These are phyloP conservation scores for Talaromyces amestolkiae DNA, from an alignment of 2,329 filamentous ascomycete species.

Conservation along the genomic window DNA sequence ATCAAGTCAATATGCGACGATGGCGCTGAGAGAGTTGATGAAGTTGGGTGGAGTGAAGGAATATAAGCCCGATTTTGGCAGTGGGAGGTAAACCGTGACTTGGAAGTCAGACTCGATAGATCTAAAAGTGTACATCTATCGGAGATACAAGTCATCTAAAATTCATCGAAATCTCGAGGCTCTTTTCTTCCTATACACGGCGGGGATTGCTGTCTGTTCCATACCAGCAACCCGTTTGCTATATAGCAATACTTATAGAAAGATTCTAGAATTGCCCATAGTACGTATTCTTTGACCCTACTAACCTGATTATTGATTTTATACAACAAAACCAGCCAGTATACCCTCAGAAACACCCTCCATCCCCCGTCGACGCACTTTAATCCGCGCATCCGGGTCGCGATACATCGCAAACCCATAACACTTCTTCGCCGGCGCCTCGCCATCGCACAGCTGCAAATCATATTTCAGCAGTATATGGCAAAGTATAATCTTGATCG, in stretches of 20 bases:
- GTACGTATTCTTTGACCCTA: not conserved
- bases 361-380: not conserved
- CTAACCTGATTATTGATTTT: not conserved
- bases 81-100: conserved; percentile 33
- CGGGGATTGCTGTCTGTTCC: not conserved
- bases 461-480: too few species aligned
- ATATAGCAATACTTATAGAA: not conserved
- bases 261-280: not conserved
- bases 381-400: too few species aligned
- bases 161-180: not conserved
- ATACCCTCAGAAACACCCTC: not conserved
- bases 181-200: not conserved
- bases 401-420: too few species aligned
- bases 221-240: not conserved
- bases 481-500: too few species aligned
- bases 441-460: too few species aligned
- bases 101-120: not conserved
- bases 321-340: not conserved
- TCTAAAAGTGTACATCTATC: not conserved
- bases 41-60: conserved; percentile 60
- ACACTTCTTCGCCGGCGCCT: too few species aligned
- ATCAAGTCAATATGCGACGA: conserved; percentile 79
- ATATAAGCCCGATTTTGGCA: conserved; percentile 62
- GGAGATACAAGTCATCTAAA: not conserved
- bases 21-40: conserved; percentile 77